phyloP scores from a whole-genome alignment of 2,329 filamentous ascomycete species.

The Colletotrichum cordylinicola region DNA sequence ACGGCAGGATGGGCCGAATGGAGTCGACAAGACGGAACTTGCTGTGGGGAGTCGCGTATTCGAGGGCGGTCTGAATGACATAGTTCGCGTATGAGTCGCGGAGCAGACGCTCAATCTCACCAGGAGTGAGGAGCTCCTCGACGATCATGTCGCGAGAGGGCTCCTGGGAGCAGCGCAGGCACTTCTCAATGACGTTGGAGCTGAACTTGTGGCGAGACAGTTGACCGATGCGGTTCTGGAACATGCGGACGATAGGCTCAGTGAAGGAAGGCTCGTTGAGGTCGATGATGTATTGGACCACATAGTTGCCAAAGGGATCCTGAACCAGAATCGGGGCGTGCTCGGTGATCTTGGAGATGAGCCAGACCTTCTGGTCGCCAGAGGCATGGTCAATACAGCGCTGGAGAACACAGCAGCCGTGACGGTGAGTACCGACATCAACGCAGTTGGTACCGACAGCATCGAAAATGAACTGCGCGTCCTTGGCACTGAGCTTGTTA shows the following conservation, averaged over 20 bases:
- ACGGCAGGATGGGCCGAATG: slow-evolving; percentile 83
- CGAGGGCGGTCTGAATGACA: slow-evolving; percentile 94
- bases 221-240: slow-evolving; percentile 73
- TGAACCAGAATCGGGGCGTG: slow-evolving; percentile 91
- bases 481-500: slow-evolving; percentile 84
- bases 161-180: slow-evolving; percentile 80
- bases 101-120: slow-evolving; percentile 86
- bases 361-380: slow-evolving; percentile 83
- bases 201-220: slow-evolving; percentile 97
- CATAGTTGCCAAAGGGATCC: slow-evolving; percentile 98
- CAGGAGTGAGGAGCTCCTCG: slow-evolving; percentile 75
- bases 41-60: slow-evolving; percentile 77
- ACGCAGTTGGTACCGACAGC: slow-evolving; percentile 88
- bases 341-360: slow-evolving; percentile 86
- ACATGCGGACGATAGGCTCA: slow-evolving; percentile 83
- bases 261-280: slow-evolving; percentile 88
- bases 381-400: slow-evolving; percentile 98
- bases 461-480: slow-evolving; percentile 97
- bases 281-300: slow-evolving; percentile 98
- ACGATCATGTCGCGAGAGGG: slow-evolving; percentile 82
- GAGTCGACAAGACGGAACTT: slow-evolving; percentile 80
- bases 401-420: slow-evolving; percentile 97
- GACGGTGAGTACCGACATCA: slow-evolving; percentile 92
- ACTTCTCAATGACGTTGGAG: slow-evolving; percentile 98
- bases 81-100: slow-evolving; percentile 97